phyloP scores from a whole-genome alignment of 2,329 filamentous ascomycete species.

The Alternaria postmessia region DNA sequence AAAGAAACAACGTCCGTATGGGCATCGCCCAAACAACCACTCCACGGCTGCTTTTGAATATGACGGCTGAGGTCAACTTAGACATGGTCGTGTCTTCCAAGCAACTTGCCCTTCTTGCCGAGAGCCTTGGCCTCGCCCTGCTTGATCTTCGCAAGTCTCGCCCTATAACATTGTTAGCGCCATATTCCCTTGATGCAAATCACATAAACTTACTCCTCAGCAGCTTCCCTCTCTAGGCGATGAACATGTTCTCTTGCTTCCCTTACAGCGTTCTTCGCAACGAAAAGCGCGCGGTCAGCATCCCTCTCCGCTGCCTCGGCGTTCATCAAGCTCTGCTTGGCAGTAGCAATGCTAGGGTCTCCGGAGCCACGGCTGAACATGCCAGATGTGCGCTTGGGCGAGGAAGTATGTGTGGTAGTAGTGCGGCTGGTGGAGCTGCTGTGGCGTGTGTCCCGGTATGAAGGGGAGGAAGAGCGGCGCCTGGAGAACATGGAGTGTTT shows the following conservation, averaged over 20 bases:
- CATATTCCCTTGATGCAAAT: not conserved
- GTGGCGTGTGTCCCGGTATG: constrained; percentile 22
- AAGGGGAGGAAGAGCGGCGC: constrained; percentile 45
- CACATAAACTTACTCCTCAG: constrained; percentile 29
- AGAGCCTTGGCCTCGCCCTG: constrained; percentile 70
- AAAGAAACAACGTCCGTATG: not conserved
- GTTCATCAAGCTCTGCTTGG: constrained; percentile 67
- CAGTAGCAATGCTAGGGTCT: constrained; percentile 69
- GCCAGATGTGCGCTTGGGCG: constrained; percentile 43
- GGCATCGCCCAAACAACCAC: not conserved
- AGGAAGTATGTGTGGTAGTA: constrained; percentile 30
- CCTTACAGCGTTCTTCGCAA: constrained; percentile 66
- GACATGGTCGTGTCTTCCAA: constrained; percentile 56
- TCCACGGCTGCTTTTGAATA: not conserved
- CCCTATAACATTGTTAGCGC: constrained; percentile 14
- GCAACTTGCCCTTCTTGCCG: constrained; percentile 72
- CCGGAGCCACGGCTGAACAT: constrained; percentile 58
- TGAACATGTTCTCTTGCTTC: constrained; percentile 71
- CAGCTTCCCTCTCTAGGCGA: constrained; percentile 70
- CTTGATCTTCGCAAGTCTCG: constrained; percentile 72
- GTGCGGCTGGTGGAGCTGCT: constrained; percentile 23
- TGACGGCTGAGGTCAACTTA: not conserved
- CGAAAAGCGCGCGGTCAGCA: constrained; percentile 69
- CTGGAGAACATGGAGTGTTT: constrained; percentile 48
- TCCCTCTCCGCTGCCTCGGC: constrained; percentile 72